These are phyloP conservation scores for Talaromyces ruber DNA, from an alignment of 495 filamentous ascomycete genomes.

Conservation along the genomic window DNA sequence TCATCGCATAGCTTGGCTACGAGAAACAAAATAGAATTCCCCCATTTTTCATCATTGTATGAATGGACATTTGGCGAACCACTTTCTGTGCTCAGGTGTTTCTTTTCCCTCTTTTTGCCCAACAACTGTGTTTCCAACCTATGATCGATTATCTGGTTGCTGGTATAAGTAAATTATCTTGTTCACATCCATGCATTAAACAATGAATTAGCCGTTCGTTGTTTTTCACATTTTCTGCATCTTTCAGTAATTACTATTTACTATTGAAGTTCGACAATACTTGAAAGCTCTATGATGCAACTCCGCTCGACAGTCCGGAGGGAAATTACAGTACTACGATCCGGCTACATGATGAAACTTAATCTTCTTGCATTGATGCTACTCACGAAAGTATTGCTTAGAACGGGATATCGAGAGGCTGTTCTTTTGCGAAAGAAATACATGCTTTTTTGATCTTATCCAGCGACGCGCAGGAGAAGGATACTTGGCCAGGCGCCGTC, in stretches of 20 bases:
- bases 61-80: not conserved
- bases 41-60: slow-evolving; percentile 1
- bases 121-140: not conserved
- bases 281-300: too few relatives aligned
- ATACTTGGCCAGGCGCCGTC: not conserved
- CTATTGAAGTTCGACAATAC: too few relatives aligned
- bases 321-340: too few relatives aligned
- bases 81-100: not conserved
- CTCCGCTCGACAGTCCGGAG: too few relatives aligned
- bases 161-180: not conserved
- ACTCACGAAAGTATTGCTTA: not conserved
- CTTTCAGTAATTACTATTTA: not conserved
- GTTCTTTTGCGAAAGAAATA: not conserved
- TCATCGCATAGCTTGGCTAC: not conserved
- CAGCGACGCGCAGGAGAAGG: not conserved
- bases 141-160: not conserved
- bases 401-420: not conserved
- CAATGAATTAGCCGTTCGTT: not conserved
- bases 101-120: not conserved
- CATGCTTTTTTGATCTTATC: not conserved
- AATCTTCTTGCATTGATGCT: not conserved
- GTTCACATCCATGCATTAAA: not conserved
- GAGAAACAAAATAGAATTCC: slow-evolving; percentile 4
- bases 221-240: not conserved
- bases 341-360: too few relatives aligned